These are phyloP conservation scores for Parascedosporium putredinis DNA, from an alignment of 2,329 filamentous ascomycete species.

Conservation along the genomic window DNA sequence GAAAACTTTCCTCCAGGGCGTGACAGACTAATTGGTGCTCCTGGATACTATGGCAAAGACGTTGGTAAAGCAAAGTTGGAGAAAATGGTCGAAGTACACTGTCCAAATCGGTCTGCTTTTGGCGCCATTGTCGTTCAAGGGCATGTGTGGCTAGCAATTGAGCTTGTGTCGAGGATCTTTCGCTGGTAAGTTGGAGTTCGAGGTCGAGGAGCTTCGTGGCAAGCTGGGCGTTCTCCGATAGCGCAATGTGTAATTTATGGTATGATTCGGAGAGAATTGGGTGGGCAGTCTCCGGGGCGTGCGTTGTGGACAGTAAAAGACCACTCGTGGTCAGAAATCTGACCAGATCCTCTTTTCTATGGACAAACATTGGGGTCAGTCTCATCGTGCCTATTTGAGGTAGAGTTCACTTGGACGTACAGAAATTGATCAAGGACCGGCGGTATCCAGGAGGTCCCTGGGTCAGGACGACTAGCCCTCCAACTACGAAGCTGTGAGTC, in stretches of 20 bases:
- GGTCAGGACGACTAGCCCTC: conserved; percentile 35
- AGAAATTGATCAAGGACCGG: conserved; percentile 68
- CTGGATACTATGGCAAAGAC: conserved; percentile 61
- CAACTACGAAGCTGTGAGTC: not conserved
- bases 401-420: conserved; percentile 39
- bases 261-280: conserved; percentile 59
- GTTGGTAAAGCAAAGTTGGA: conserved; percentile 76
- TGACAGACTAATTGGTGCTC: conserved; percentile 76
- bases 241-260: conserved; percentile 49
- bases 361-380: conserved; percentile 6
- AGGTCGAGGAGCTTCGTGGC: conserved; percentile 52
- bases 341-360: conserved; percentile 69
- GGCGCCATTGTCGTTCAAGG: conserved; percentile 83
- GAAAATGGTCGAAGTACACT: conserved; percentile 73
- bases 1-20: conserved; percentile 85
- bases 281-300: conserved; percentile 57
- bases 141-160: conserved; percentile 75
- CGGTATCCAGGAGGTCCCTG: conserved; percentile 69
- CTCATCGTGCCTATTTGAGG: conserved; percentile 11
- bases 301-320: conserved; percentile 65
- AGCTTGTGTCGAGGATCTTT: conserved; percentile 64
- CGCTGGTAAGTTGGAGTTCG: conserved; percentile 44
- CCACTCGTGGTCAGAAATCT: conserved; percentile 52
- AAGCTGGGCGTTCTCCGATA: conserved; percentile 63
- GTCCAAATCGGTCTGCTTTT: conserved; percentile 85